Percentiles rank a stretch among this genome's conserved stretches.
Evolutionary conservation across 169 alveolate genomes (phyloP).

Genomic region (Babesia caballi): DNA sequence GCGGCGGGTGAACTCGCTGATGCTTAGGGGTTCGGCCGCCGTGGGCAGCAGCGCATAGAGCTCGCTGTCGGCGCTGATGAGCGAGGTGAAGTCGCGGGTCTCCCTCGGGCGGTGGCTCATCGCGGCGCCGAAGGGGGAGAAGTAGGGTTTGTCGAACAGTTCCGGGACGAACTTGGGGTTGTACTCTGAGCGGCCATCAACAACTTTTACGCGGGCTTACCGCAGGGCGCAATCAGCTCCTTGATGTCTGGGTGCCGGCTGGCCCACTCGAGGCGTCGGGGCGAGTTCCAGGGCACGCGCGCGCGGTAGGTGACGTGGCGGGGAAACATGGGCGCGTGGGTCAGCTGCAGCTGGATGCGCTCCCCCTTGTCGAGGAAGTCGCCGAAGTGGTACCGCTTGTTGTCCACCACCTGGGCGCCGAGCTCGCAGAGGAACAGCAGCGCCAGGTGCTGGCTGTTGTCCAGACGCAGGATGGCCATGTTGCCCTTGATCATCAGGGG

Average conservation of each 20-base stretch:
- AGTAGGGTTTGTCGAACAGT: no score
- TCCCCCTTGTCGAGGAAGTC: conserved; percentile 47
- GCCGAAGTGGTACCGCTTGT: not conserved
- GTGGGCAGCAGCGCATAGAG: conserved; percentile 11
- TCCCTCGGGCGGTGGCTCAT: no score
- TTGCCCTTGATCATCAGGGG: conserved; percentile 44
- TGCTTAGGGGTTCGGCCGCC: conserved; percentile 7
- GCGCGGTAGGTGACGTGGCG: not conserved
- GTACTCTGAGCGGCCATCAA: not conserved
- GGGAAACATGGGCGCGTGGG: conserved; percentile 21
- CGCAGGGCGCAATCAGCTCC: conserved; percentile 9
- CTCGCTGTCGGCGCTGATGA: not conserved
- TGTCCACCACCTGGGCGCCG: not conserved
- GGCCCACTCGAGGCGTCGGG: conserved; percentile 32
- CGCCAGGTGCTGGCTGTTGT: conserved; percentile 23
- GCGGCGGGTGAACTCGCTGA: conserved; percentile 30
- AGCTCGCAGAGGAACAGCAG: conserved; percentile 23
- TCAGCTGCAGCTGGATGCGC: conserved; percentile 39
- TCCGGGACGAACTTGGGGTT: not conserved
- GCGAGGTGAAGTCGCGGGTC: no score
- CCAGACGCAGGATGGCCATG: conserved; percentile 41
- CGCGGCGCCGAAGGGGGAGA: no score
- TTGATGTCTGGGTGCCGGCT: conserved; percentile 13
- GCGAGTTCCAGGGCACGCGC: conserved; percentile 40
- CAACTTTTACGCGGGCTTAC: not conserved